Evolutionary conservation across 2,329 filamentous ascomycete species (phyloP).

Genomic region (Venturia effusa): DNA sequence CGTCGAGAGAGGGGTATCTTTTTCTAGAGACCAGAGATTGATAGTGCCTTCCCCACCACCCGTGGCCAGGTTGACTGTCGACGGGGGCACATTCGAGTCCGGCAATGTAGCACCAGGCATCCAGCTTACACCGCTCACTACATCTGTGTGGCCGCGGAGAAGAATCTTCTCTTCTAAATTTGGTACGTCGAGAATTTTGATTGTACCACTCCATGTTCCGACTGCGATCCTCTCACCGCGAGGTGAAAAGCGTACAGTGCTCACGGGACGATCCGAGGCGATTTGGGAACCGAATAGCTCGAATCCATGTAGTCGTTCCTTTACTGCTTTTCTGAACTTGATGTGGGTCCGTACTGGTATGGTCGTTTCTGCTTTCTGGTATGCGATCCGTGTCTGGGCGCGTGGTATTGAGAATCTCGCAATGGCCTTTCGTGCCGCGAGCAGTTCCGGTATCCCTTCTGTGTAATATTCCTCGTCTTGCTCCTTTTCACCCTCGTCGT

Average conservation of each 20-base stretch:
- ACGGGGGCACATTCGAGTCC: constrained; percentile 57
- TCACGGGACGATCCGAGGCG: constrained; percentile 79
- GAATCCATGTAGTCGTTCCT: constrained; percentile 69
- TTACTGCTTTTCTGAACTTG: constrained; percentile 81
- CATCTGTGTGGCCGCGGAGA: constrained; percentile 75
- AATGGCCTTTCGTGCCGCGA: constrained; percentile 68
- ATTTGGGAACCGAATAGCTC: constrained; percentile 92
- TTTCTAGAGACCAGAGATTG: constrained; percentile 78
- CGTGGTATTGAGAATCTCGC: constrained; percentile 75
- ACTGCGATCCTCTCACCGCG: constrained; percentile 74
- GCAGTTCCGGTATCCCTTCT: constrained; percentile 60
- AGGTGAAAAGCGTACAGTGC: constrained; percentile 84
- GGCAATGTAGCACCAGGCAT: constrained; percentile 69
- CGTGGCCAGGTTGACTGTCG: constrained; percentile 74
- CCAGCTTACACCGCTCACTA: constrained; percentile 87
- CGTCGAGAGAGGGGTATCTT: constrained; percentile 75
- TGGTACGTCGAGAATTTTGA: constrained; percentile 77
- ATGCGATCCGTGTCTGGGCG: constrained; percentile 64
- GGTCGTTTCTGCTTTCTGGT: constrained; percentile 68
- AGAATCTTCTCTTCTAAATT: constrained; percentile 66
- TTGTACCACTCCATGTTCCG: constrained; percentile 85
- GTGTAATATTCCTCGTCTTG: constrained; percentile 95
- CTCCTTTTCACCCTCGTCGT: constrained; percentile 39
- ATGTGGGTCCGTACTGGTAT: constrained; percentile 85
- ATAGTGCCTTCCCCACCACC: constrained; percentile 82